These are phyloP conservation scores for Asterochloris sp. DNA, from an alignment of 139 green algal species.

Conservation along the genomic window DNA sequence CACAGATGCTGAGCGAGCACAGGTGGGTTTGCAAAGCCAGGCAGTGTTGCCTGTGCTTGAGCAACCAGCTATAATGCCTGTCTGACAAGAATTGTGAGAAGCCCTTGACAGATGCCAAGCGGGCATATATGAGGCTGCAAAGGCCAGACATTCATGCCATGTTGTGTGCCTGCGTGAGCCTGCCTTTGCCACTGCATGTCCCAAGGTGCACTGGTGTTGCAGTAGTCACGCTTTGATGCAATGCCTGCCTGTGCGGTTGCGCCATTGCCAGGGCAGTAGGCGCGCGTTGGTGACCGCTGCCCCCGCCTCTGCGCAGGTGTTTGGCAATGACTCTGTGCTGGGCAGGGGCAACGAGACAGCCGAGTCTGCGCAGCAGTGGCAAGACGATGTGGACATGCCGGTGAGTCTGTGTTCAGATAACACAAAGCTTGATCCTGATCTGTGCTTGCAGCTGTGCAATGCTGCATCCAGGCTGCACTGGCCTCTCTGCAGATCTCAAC, in stretches of 20 bases:
- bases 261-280: not conserved
- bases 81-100: not conserved
- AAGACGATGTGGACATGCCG: conserved; percentile 48
- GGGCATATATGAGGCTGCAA: not conserved
- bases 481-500: too few relatives aligned
- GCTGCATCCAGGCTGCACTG: too few relatives aligned
- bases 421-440: too few relatives aligned
- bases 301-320: conserved; percentile 18
- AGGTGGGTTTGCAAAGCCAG: not conserved
- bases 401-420: not conserved
- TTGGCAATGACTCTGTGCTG: conserved; percentile 34
- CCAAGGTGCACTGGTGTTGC: too few relatives aligned
- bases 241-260: not conserved
- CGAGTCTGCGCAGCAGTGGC: conserved; percentile 37
- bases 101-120: not conserved
- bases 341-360: conserved; percentile 31
- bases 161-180: not conserved
- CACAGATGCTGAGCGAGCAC: not conserved
- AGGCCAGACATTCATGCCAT: not conserved
- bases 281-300: not conserved
- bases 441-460: too few relatives aligned
- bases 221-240: not conserved
- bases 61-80: not conserved
- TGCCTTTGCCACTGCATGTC: not conserved
- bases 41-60: not conserved